Evolutionary conservation across 2,329 filamentous ascomycete species (phyloP), one percentile per base, ranked within the genome.

Genomic region (Rutstroemia sp.): DNA sequence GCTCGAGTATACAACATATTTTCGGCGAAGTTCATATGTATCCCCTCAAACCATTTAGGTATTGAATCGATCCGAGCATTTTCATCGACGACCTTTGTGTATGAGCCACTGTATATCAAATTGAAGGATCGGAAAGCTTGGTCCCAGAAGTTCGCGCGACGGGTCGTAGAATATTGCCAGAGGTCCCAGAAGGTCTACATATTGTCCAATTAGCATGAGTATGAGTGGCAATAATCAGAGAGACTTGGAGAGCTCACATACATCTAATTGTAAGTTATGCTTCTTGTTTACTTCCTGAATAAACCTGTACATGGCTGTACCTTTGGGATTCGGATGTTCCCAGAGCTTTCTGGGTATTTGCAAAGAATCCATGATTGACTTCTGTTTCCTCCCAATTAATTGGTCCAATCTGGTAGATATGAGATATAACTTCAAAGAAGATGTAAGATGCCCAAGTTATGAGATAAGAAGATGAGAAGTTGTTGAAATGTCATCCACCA

Each of bases 11-110:
- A 92, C 25, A 95, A 80, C 25, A 90, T 71, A 67, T 94, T 95
- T 72, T 95, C 89, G 5, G 88, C 86, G 67, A 85, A 92, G 66
- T 91, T 95, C 63, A 94, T 70, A 5, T 75, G 72, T 1, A 91
- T 77, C 30, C 90, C 90, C 1, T 82, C 73, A 69, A 94, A 95
- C 90, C 90, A 95, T 42, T 76, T 73, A 0, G 90, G 90, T 5
- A 92, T 77, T 16, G 76, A 75, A 59, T 90, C 85, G 69, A 95
- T 89, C 1, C 84, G 81, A 1, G 79, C 76, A 0, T 74, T 75
- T 64, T 89, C 85, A 66, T 95, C 88, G 3, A 94, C 84, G 1
- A 87, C 82, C 9, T 67, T 71, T 0, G 71, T 72, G 66, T 81
- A 83, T 4, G 70, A 72, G 30, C 88, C 88, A 38, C 79, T 76